Evolutionary conservation across 352 stramenopile genomes (phyloP).

Genomic region (Thraustotheca clavata): DNA sequence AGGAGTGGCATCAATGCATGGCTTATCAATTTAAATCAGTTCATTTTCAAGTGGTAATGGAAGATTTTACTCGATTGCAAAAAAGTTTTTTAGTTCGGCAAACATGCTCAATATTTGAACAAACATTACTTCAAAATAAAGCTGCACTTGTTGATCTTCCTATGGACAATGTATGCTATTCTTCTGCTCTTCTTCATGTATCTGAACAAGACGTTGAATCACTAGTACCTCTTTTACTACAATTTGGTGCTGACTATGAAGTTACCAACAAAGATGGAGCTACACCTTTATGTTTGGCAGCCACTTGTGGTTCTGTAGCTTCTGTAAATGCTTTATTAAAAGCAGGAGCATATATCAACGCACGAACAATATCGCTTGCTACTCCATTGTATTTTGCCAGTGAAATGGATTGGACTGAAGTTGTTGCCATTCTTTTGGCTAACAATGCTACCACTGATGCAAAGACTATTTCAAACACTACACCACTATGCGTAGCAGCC

Average conservation of each 20-base stretch:
- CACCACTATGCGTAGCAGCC: conserved; percentile 57
- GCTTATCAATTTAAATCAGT: conserved; percentile 21
- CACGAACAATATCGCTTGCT: conserved; percentile 46
- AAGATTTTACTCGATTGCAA: neutral
- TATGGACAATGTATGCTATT: conserved; percentile 29
- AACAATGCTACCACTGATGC: conserved; percentile 36
- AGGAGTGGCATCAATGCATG: conserved; percentile 26
- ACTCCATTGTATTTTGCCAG: conserved; percentile 72
- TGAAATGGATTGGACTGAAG: conserved; percentile 61
- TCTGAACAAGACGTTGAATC: conserved; percentile 46
- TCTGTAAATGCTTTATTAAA: conserved; percentile 36
- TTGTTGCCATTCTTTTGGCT: conserved; percentile 52
- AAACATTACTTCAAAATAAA: conserved; percentile 32
- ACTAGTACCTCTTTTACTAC: conserved; percentile 38
- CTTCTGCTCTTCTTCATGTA: conserved; percentile 51
- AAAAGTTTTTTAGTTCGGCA: conserved; percentile 24
- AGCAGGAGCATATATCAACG: conserved; percentile 46
- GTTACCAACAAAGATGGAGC: conserved; percentile 59
- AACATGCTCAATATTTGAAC: conserved; percentile 32
- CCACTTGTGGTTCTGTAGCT: conserved; percentile 43
- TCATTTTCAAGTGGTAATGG: conserved; percentile 35
- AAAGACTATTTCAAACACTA: conserved; percentile 43
- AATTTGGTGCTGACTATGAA: conserved; percentile 31
- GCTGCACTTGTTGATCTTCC: conserved; percentile 49
- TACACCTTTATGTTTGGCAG: conserved; percentile 49